These are phyloP conservation scores for Lichtheimia ornata DNA, from an alignment of 371 early-diverging fungal species.

Conservation along the genomic window DNA sequence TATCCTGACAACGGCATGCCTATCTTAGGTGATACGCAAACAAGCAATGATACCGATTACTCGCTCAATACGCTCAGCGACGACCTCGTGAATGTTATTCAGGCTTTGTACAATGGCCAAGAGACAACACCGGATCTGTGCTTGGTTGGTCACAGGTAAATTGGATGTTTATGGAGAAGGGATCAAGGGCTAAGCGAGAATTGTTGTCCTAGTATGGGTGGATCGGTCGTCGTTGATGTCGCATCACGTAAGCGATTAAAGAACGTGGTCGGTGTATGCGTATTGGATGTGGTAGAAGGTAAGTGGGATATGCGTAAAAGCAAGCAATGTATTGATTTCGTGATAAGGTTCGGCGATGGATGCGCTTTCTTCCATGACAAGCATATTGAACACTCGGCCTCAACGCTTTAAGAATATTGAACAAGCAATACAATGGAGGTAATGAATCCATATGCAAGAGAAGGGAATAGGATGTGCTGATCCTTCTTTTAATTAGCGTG, in stretches of 20 bases:
- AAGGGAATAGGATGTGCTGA: not conserved
- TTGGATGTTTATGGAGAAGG: not conserved
- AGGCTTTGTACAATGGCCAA: conserved; percentile 23
- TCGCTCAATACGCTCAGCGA: conserved; percentile 56
- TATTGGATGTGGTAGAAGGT: conserved; percentile 94
- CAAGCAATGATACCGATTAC: conserved; percentile 55
- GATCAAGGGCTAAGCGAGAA: conserved; percentile 6
- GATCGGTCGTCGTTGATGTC: conserved; percentile 81
- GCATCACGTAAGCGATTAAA: conserved; percentile 54
- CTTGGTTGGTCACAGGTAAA: conserved; percentile 81
- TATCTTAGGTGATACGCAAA: conserved; percentile 51
- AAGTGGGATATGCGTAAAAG: conserved; percentile 12
- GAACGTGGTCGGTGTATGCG: conserved; percentile 71
- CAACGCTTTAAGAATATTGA: conserved; percentile 54
- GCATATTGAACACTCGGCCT: conserved; percentile 65
- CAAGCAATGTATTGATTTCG: conserved; percentile 19
- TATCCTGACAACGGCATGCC: not conserved
- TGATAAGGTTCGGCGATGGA: conserved; percentile 69
- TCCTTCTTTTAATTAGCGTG: conserved; percentile 29
- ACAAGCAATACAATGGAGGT: conserved; percentile 75
- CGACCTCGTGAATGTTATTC: conserved; percentile 61
- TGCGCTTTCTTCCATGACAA: conserved; percentile 68
- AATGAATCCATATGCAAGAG: not conserved
- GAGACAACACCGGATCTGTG: conserved; percentile 57
- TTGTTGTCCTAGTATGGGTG: conserved; percentile 78